Conservation (phyloP, 2,329 filamentous ascomycete species). For the Cadophora sp. region DNA sequence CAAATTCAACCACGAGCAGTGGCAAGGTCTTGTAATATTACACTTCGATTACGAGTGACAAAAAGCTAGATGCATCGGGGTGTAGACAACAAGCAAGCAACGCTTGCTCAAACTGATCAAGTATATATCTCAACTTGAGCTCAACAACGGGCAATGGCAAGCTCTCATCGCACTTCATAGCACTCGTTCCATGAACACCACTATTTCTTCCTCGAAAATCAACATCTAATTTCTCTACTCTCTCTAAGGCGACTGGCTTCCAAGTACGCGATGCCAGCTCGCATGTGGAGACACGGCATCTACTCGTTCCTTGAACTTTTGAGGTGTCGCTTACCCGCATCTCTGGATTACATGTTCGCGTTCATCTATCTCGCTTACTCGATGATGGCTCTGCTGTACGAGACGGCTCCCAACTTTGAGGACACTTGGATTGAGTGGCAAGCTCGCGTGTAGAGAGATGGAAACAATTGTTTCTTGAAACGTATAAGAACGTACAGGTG, state of each 20-base stretch:
- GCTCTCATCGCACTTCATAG: conserved; percentile 55
- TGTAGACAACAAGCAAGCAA: no score
- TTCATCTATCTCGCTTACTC: conserved; percentile 93
- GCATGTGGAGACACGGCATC: conserved; percentile 82
- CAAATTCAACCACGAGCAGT: no score
- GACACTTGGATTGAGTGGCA: conserved; percentile 75
- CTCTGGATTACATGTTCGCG: conserved; percentile 85
- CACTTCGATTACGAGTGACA: no score
- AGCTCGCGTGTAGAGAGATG: no score
- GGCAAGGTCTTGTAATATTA: no score
- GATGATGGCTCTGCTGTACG: conserved; percentile 86
- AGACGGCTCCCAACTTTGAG: conserved; percentile 82
- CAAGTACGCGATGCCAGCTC: conserved; percentile 88
- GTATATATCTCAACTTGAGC: conserved; percentile 38
- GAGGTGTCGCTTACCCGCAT: conserved; percentile 74
- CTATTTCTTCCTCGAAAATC: conserved; percentile 84
- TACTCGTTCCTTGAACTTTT: conserved; percentile 77
- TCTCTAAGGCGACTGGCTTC: conserved; percentile 70
- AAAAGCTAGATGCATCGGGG: no score
- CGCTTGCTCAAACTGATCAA: no score
- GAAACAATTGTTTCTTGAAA: no score
- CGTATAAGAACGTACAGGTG: no score
- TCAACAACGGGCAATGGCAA: conserved; percentile 77
- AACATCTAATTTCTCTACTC: conserved; percentile 47
- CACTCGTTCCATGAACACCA: conserved; percentile 78